Conservation (phyloP, 352 stramenopile species). For the Globisporangium alternatum region DNA sequence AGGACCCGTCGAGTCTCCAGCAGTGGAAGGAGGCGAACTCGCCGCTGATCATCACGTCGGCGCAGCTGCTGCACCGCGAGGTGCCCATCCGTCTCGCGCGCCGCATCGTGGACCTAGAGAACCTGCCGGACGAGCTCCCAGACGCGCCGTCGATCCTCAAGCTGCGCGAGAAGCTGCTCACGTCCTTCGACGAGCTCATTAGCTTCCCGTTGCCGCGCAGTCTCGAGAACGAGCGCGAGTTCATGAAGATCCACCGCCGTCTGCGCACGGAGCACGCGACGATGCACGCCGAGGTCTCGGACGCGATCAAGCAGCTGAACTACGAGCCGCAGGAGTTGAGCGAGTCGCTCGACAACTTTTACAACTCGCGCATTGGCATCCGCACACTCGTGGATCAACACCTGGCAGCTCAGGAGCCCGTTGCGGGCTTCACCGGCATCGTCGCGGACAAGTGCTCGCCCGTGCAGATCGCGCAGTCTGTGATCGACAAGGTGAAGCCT, state of each 20-base stretch:
- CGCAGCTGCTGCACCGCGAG: conserved; percentile 73
- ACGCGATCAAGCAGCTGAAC: conserved; percentile 53
- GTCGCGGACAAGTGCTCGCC: conserved; percentile 66
- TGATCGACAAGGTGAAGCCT: conserved; percentile 51
- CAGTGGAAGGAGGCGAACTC: conserved; percentile 67
- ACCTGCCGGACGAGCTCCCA: conserved; percentile 67
- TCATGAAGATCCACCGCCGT: conserved; percentile 53
- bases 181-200: conserved; percentile 74
- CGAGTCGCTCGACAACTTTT: conserved; percentile 75
- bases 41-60: conserved; percentile 72
- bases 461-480: conserved; percentile 54
- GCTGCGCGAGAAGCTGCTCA: conserved; percentile 57
- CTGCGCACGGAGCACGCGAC: conserved; percentile 61
- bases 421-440: conserved; percentile 55
- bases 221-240: conserved; percentile 52
- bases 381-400: conserved; percentile 85
- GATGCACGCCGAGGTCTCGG: conserved; percentile 71
- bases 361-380: conserved; percentile 83
- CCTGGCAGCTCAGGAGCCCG: conserved; percentile 54
- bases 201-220: conserved; percentile 55
- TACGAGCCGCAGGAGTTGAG: conserved; percentile 55
- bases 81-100: conserved; percentile 77
- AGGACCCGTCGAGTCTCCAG: conserved; percentile 37
- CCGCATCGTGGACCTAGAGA: conserved; percentile 83
- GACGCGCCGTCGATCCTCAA: conserved; percentile 55